Conservation (phyloP, 257 asterid genomes). For the Ehretia macrophylla region DNA sequence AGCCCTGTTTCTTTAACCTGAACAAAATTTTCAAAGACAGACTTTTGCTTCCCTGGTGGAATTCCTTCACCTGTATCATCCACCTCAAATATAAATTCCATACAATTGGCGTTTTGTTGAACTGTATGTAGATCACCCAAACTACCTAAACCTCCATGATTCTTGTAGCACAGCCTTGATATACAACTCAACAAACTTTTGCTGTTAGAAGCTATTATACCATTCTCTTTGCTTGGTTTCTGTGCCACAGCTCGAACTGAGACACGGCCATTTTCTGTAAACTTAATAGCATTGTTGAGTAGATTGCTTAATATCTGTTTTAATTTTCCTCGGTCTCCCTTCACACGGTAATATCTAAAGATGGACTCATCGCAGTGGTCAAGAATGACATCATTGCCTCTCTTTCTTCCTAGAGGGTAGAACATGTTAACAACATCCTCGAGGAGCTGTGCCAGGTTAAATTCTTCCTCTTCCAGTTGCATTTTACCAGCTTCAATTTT, state of each 20-base stretch:
- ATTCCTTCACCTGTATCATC: slow-evolving; percentile 77
- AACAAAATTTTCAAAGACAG: slow-evolving; percentile 73
- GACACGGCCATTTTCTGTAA: slow-evolving; percentile 57
- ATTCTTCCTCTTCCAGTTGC: slow-evolving; percentile 67
- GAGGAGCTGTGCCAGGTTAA: slow-evolving; percentile 45
- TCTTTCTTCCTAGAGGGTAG: slow-evolving; percentile 51
- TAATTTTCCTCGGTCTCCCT: slow-evolving; percentile 53
- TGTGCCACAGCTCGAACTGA: slow-evolving; percentile 41
- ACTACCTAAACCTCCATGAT: slow-evolving; percentile 7
- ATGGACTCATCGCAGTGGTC: slow-evolving; percentile 54
- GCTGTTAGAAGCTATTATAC: slow-evolving; percentile 18
- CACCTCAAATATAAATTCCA: slow-evolving; percentile 70
- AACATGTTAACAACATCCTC: slow-evolving; percentile 66
- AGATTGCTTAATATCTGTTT: slow-evolving; percentile 62
- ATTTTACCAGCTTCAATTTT: slow-evolving; percentile 69
- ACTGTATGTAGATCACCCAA: slow-evolving; percentile 8
- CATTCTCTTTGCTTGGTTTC: slow-evolving; percentile 34
- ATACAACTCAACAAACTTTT: slow-evolving; percentile 12
- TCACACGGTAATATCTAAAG: slow-evolving; percentile 24
- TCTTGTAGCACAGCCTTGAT: slow-evolving; percentile 9
- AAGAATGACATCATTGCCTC: slow-evolving; percentile 65
- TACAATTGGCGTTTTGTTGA: slow-evolving; percentile 16
- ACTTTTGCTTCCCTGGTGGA: slow-evolving; percentile 55
- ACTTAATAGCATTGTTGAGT: slow-evolving; percentile 67
- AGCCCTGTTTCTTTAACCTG: slow-evolving; percentile 55